These are phyloP conservation scores for Monosporascus sp. DNA, from an alignment of 2,329 filamentous ascomycete genomes.

Conservation along the genomic window DNA sequence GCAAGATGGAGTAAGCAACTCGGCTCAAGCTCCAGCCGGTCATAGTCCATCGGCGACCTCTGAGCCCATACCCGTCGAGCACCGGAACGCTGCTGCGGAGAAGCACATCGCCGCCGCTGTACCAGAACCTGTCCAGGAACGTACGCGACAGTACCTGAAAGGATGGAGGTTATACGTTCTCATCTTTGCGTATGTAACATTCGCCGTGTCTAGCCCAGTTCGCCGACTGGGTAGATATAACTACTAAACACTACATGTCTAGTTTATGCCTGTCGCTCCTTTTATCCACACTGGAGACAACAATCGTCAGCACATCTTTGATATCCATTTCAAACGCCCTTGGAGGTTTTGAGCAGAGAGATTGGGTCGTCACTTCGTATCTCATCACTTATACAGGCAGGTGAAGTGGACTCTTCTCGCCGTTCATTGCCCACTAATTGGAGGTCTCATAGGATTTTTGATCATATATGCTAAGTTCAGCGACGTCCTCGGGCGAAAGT, in stretches of 20 bases:
- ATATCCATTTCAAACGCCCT: constrained; percentile 36
- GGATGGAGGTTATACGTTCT: constrained; percentile 12
- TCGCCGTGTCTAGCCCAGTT: not conserved
- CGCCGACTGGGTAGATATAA: not conserved
- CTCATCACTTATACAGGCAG: constrained; percentile 43
- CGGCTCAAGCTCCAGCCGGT: no score
- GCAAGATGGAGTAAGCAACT: no score
- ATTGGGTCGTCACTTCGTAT: constrained; percentile 43
- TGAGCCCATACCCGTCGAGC: no score
- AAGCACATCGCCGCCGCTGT: not conserved
- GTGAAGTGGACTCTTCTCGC: not conserved
- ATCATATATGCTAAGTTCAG: constrained; percentile 39
- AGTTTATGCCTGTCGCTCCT: constrained; percentile 28
- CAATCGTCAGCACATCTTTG: constrained; percentile 46
- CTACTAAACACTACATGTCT: not conserved
- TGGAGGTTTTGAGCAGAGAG: constrained; percentile 14
- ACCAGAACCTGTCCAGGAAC: not conserved
- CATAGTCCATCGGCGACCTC: no score
- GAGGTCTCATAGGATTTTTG: constrained; percentile 28
- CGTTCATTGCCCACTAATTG: not conserved
- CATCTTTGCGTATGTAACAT: constrained; percentile 7
- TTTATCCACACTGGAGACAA: constrained; percentile 42
- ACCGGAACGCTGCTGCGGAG: not conserved
- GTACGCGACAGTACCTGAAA: constrained; percentile 8
- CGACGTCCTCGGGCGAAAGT: constrained; percentile 39